phyloP scores from a whole-genome alignment of 805 yeast genomes.

The Myxozyma nipponensis region DNA sequence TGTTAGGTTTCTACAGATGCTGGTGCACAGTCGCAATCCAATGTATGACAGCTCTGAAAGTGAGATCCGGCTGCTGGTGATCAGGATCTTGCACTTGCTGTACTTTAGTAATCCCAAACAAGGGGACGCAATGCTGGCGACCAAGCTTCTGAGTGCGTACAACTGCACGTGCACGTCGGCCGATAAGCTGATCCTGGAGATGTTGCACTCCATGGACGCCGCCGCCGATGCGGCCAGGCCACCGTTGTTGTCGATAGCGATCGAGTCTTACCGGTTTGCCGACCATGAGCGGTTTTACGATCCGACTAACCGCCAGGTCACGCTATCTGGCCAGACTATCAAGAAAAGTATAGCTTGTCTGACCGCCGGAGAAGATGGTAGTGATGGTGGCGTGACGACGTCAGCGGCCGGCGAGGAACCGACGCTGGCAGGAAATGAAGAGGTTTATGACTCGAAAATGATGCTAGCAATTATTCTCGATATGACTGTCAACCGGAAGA shows the following conservation, averaged over 20 bases:
- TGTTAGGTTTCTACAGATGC: slow-evolving; percentile 58
- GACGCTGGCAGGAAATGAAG: too few species aligned
- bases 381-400: too few species aligned
- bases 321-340: too few species aligned
- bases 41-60: background rate
- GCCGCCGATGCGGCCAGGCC: slow-evolving; percentile 36
- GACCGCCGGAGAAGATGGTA: too few species aligned
- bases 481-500: slow-evolving; percentile 21
- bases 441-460: slow-evolving; percentile 22
- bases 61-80: slow-evolving; percentile 30
- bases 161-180: slow-evolving; percentile 58
- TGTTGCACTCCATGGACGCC: slow-evolving; percentile 58
- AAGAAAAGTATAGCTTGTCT: too few species aligned
- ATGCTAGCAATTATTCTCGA: slow-evolving; percentile 13
- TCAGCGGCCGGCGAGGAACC: too few species aligned
- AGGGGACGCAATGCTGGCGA: slow-evolving; percentile 48
- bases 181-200: slow-evolving; percentile 58
- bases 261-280: slow-evolving; percentile 2
- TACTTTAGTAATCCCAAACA: slow-evolving; percentile 45
- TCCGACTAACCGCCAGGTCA: too few species aligned
- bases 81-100: slow-evolving; percentile 47
- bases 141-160: slow-evolving; percentile 51
- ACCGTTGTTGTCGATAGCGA: slow-evolving; percentile 1
- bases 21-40: slow-evolving; percentile 47
- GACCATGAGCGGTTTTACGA: too few species aligned